Evolutionary conservation across 75 land plant genomes (phyloP).

Genomic region (Azolla pinnata): DNA sequence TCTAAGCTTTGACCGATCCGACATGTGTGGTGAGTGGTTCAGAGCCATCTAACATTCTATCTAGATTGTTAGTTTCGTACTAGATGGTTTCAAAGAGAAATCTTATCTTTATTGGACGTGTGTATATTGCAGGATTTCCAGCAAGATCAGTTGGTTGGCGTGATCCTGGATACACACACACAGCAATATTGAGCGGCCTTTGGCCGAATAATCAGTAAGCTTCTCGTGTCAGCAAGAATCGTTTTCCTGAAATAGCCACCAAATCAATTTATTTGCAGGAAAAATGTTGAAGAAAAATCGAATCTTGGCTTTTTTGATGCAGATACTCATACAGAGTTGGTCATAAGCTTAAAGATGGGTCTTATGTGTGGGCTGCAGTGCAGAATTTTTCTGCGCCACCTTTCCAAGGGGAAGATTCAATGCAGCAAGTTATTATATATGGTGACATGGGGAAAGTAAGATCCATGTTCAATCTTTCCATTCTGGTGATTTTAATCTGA

Average conservation of each 20-base stretch:
- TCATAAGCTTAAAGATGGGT: slow-evolving; percentile 53
- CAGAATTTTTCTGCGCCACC: slow-evolving; percentile 65
- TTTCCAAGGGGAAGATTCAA: slow-evolving; percentile 77
- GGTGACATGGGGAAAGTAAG: slow-evolving; percentile 98
- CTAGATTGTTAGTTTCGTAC: not conserved
- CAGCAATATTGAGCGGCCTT: slow-evolving; percentile 60
- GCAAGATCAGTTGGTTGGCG: slow-evolving; percentile 97
- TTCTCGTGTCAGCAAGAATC: too few relatives aligned
- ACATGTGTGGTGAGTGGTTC: slow-evolving; percentile 75
- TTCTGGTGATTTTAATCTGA: not conserved
- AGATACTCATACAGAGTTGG: slow-evolving; percentile 81
- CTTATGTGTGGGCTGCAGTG: slow-evolving; percentile 46
- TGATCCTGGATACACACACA: slow-evolving; percentile 94
- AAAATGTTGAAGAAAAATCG: too few relatives aligned
- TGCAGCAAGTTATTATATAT: slow-evolving; percentile 77
- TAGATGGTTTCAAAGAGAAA: not conserved
- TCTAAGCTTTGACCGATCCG: slow-evolving; percentile 46
- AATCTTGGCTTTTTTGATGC: slow-evolving; percentile 12
- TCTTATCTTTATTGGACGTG: not conserved
- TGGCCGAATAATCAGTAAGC: slow-evolving; percentile 77
- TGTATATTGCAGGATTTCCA: slow-evolving; percentile 58
- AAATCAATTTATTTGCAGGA: too few relatives aligned
- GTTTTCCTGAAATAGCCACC: too few relatives aligned
- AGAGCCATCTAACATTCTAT: not conserved
- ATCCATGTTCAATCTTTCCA: not conserved